Base-by-base conservation (phyloP, 2,329 filamentous ascomycete genomes). In the Diplodia seriata region DNA sequence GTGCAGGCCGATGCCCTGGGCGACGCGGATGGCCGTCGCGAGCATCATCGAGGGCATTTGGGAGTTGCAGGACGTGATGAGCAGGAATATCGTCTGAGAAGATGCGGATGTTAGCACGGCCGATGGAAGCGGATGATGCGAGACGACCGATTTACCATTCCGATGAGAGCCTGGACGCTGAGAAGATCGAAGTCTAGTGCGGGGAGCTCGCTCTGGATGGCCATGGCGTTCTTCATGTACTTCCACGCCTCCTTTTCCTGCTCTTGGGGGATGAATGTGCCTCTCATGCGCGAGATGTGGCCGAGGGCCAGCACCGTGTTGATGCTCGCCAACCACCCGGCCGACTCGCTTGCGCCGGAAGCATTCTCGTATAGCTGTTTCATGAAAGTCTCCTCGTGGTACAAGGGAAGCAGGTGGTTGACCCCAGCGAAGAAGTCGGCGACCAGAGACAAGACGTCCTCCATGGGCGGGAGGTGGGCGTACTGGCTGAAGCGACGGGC, bases 211-310 rank as follows among this genome's bases (percentile, higher is more conserved):
- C 29, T 31, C 14, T 63, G 59, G 6, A 63, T 40, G 11, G 59
- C 59, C 12, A 63, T 12, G 12, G 59, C 59, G 20, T 49, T 49
- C 20, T 63, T 63, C 43, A 63, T 63, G n/a, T 63, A 63, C n/a
- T 38, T 12, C 43, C 59, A 63, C 1, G 59, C 59, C 15, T 38
- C 14, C 31, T 18, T 38, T 38, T 63, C 59, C 31, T 51, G 47
- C 9, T 63, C 59, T 11, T 63, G 59, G 2, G 59, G 47, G 26
- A 51, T 7, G 59, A 63, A 63, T 9, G 59, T 63, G 47, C 47
- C n/a, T 38, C 47, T 40, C 36, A 31, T 9, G 6, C 59, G 29
- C 4, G 31, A n/a, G 29, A 63, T 63, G 12, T 51, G 47, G 7
- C 43, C 59, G n/a, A 51, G 4, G 4, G 59, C 59, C 5, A 63